A percentile compares a stretch with the other conserved stretches of the same genome.
Conservation (phyloP, 345 rosid species). For the Dimocarpus longan region DNA sequence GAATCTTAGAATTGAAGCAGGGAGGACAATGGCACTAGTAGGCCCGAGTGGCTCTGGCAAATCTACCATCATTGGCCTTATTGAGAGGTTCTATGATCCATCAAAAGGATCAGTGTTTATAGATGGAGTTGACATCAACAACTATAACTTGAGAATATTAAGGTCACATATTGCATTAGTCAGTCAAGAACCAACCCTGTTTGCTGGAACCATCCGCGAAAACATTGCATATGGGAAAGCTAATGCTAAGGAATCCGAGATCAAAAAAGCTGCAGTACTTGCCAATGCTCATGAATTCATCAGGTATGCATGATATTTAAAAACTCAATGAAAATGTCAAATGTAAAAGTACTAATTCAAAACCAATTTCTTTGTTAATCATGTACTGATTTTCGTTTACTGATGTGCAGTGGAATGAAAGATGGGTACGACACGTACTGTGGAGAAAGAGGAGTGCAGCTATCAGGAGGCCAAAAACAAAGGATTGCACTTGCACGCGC, state of each 20-base stretch:
- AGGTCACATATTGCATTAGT: conserved; percentile 64
- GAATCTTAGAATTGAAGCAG: conserved; percentile 60
- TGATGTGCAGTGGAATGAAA: conserved; percentile 61
- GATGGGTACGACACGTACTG: conserved; percentile 64
- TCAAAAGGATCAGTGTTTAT: conserved; percentile 45
- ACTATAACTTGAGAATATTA: conserved; percentile 45
- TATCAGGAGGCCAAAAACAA: conserved; percentile 80
- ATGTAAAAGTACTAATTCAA: not conserved
- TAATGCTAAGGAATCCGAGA: conserved; percentile 54
- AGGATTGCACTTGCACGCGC: conserved; percentile 75
- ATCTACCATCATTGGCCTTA: conserved; percentile 61
- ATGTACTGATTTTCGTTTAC: not conserved
- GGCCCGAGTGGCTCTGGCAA: conserved; percentile 74
- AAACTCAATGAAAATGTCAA: not conserved
- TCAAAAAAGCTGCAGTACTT: conserved; percentile 50
- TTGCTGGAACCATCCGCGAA: conserved; percentile 63
- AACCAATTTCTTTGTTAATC: not conserved
- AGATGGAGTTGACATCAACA: conserved; percentile 55
- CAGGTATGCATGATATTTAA: conserved; percentile 37
- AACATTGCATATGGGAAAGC: conserved; percentile 59
- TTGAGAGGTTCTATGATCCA: conserved; percentile 70
- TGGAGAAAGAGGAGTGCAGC: conserved; percentile 69
- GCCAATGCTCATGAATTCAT: conserved; percentile 74
- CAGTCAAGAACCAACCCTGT: conserved; percentile 71
- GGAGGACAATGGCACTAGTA: conserved; percentile 56